Conservation (phyloP, 495 filamentous ascomycete species). For the Choiromyces venosus region DNA sequence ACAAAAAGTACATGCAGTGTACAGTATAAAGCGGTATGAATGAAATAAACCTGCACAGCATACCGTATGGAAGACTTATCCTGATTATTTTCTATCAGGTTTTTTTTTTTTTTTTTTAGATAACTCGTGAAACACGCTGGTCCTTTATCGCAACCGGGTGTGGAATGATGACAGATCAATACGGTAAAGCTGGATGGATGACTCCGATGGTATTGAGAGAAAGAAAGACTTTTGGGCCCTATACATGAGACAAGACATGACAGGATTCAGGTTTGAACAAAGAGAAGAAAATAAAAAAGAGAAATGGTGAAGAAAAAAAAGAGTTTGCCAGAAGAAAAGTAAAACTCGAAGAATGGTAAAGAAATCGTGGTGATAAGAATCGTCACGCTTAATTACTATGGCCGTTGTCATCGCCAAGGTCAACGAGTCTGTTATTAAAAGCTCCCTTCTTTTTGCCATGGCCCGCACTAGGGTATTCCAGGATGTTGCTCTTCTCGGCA, state of each 20-base stretch:
- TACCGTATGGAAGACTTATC: not conserved
- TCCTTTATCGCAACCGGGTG: not conserved
- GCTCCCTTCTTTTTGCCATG: conserved; percentile 6
- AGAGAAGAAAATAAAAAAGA: not conserved
- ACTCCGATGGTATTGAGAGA: not conserved
- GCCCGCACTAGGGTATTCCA: conserved; percentile 6
- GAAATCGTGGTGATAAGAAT: not conserved
- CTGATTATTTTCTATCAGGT: not conserved
- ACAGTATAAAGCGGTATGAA: not conserved
- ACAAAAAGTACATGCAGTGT: not conserved
- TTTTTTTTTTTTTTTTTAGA: too few species aligned
- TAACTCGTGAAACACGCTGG: not conserved
- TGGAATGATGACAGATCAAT: not conserved
- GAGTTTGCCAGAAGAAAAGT: not conserved
- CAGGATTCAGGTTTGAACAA: not conserved
- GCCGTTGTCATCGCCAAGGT: not conserved
- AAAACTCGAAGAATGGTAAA: not conserved
- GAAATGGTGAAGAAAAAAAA: not conserved
- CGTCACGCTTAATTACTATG: conserved; percentile 3
- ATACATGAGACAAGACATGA: not conserved
- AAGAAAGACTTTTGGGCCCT: not conserved
- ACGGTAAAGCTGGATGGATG: not conserved
- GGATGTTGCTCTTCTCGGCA: not conserved
- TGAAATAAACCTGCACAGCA: not conserved
- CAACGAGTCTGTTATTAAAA: conserved; percentile 18